Percentiles rank a stretch among this genome's conserved stretches.
phyloP scores from a whole-genome alignment of 768 basidiomycete species.

The Auricularia sp. region DNA sequence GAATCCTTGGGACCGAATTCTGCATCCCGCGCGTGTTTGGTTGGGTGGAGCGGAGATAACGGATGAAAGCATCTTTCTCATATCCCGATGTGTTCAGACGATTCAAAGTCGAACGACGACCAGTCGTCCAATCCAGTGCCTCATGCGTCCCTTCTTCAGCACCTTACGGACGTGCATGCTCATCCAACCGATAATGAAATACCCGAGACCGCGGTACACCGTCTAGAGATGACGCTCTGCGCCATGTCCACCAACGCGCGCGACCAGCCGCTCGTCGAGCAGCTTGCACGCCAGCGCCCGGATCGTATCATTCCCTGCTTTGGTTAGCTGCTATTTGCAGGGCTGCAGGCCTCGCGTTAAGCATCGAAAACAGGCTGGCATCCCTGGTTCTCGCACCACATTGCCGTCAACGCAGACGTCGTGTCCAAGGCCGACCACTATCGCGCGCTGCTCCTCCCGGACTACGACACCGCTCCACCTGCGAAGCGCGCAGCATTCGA shows the following conservation, averaged over 20 bases:
- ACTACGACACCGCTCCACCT: conserved; percentile 12
- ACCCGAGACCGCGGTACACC: conserved; percentile 37
- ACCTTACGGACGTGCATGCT: conserved; percentile 82
- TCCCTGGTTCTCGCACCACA: conserved; percentile 85
- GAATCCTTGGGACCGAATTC: too few species aligned
- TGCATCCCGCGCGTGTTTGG: too few species aligned
- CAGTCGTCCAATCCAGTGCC: not conserved
- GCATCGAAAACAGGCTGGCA: conserved; percentile 58
- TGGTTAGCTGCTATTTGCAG: conserved; percentile 39
- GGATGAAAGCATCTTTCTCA: too few species aligned
- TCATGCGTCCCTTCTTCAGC: conserved; percentile 35
- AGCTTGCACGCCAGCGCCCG: conserved; percentile 51
- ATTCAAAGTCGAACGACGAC: not conserved
- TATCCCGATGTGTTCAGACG: not conserved
- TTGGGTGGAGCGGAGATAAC: too few species aligned
- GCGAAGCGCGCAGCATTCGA: conserved; percentile 36
- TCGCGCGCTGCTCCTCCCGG: conserved; percentile 48
- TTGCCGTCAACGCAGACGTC: conserved; percentile 34
- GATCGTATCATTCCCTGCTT: conserved; percentile 78
- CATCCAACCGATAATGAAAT: conserved; percentile 58
- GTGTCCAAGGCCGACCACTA: conserved; percentile 68
- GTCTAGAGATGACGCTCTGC: conserved; percentile 58
- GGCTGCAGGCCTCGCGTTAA: not conserved
- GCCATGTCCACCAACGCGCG: conserved; percentile 62
- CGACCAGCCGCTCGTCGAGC: conserved; percentile 65